These are phyloP conservation scores for Pseudogymnoascus verrucosus DNA, from an alignment of 2,329 filamentous ascomycete species.

Conservation along the genomic window DNA sequence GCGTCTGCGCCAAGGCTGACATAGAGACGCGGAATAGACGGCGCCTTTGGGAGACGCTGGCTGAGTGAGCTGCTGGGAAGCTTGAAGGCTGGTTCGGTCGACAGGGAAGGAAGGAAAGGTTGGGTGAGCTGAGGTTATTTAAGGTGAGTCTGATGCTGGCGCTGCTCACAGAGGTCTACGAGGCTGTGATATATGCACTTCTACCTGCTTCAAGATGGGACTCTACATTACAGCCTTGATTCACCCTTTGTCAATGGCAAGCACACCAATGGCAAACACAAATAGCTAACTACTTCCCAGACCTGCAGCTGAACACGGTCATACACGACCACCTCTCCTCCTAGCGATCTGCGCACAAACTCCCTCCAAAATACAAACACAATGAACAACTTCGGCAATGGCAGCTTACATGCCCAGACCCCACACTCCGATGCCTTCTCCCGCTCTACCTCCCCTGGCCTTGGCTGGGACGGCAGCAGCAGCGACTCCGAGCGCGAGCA, in stretches of 20 bases:
- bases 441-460: constrained; percentile 75
- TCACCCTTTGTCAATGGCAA: background rate
- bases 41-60: background rate
- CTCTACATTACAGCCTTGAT: background rate
- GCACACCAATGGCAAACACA: background rate
- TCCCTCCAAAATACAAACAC: background rate
- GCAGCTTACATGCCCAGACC: constrained; percentile 11
- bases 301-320: background rate
- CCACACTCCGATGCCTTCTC: constrained; percentile 57
- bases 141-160: background rate
- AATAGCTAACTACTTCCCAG: background rate
- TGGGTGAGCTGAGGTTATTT: constrained; percentile 1
- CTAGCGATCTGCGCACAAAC: background rate
- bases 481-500: constrained; percentile 43
- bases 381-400: constrained; percentile 18
- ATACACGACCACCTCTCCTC: background rate
- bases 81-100: background rate
- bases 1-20: background rate
- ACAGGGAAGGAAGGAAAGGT: constrained; percentile 1
- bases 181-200: background rate
- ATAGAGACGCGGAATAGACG: background rate
- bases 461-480: constrained; percentile 39
- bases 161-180: background rate
- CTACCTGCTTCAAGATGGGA: background rate
- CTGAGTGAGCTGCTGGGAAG: constrained; percentile 5